Base-by-base conservation (phyloP, 2,329 filamentous ascomycete species). In the Diplodia scrobiculata region DNA sequence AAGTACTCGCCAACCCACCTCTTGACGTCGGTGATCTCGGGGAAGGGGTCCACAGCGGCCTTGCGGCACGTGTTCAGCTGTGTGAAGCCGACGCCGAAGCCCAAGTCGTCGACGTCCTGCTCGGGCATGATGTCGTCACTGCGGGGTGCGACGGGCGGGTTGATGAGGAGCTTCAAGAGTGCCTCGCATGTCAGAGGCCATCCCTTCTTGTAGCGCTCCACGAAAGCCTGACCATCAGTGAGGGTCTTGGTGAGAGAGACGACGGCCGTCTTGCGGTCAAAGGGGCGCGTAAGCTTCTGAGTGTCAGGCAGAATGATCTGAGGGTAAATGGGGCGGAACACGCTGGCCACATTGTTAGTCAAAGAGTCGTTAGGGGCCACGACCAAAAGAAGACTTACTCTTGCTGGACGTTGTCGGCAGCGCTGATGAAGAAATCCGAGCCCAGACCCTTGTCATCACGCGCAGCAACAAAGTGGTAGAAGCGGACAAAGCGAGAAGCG, bases 1-100 rank as follows among this genome's bases (percentile, higher is more conserved):
- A 97, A 81, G 75, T 91, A 92, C 69, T 85, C 81, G 66, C 90
- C 84, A n/a, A 97, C 93, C 94, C 94, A 99, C 10, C 75, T 77
- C 76, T 89, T 90, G 63, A 92, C 90, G 65, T 92, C 89, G 5
- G 86, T 84, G 14, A 97, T 87, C 68, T 97, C 90, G 0, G 93
- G 90, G 82, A 92, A 98, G 21, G 93, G 90, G 75, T 98, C 95
- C 62, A 84, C 84, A 1, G 86, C 80, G 3, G 86, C 82, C 67
- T 88, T 88, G 76, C 89, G 91, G 81, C 94, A 95, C 0, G 94
- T 97, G 80, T 94, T 96, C 69, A 99, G 85, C 36, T 91, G 89
- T 0, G 95, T 98, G 79, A 96, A 99, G 9, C 92, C 94, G 70
- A 97, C 88, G 29, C 95, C 95, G 74, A 99, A 99, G 32, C 91